Evolutionary conservation across 805 yeast species (phyloP).

Genomic region (Pichia nanzhaoensis): DNA sequence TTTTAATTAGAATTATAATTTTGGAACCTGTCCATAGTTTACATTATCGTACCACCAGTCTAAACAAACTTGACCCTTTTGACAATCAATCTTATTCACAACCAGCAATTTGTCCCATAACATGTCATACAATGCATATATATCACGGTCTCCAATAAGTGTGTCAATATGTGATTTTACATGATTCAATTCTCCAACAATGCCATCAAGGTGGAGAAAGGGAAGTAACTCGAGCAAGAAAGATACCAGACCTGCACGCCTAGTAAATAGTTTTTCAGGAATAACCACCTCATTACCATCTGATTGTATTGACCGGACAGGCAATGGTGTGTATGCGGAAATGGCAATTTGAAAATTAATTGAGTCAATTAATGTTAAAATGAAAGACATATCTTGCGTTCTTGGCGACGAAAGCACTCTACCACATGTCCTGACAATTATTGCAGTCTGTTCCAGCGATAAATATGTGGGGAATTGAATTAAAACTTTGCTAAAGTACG

Average conservation of each 20-base stretch:
- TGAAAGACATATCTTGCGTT: neutral
- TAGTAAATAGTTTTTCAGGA: conserved; percentile 22
- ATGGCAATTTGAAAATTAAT: conserved; percentile 3
- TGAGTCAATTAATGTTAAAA: conserved; percentile 5
- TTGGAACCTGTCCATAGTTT: conserved; percentile 15
- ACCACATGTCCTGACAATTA: conserved; percentile 53
- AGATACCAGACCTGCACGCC: conserved; percentile 40
- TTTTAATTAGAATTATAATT: conserved; percentile 7
- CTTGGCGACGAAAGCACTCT: neutral
- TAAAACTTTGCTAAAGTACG: conserved; percentile 25
- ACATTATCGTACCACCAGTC: conserved; percentile 56
- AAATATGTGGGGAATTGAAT: conserved; percentile 51
- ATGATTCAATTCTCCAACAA: conserved; percentile 42
- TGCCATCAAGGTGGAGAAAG: conserved; percentile 37
- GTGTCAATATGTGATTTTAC: conserved; percentile 33
- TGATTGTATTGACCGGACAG: neutral
- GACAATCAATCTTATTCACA: conserved; percentile 52
- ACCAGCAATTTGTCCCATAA: conserved; percentile 44
- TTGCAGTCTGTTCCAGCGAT: conserved; percentile 46
- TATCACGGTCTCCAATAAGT: conserved; percentile 28
- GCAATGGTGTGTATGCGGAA: conserved; percentile 10
- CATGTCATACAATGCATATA: conserved; percentile 31
- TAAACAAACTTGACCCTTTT: conserved; percentile 47
- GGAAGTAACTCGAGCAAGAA: conserved; percentile 48
- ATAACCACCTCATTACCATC: conserved; percentile 14